Evolutionary conservation across 805 yeast species (phyloP).

Genomic region (Hanseniaspora jakobsenii): DNA sequence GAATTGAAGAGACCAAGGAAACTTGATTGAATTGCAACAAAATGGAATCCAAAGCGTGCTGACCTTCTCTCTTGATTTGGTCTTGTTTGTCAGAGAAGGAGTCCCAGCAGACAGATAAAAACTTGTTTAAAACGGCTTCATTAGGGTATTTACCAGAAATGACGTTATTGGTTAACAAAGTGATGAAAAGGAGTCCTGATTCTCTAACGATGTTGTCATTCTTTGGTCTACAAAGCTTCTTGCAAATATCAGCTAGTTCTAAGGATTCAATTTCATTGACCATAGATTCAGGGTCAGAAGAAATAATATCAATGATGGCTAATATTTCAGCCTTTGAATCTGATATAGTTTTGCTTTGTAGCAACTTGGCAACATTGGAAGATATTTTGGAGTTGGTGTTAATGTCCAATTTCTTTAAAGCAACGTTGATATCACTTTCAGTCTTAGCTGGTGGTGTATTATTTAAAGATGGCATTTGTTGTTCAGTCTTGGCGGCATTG

Average conservation of each 20-base stretch:
- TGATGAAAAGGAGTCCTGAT: conserved; percentile 51
- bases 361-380: neutral
- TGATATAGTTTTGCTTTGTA: conserved; percentile 20
- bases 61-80: conserved; percentile 77
- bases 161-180: conserved; percentile 41
- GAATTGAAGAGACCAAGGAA: conserved; percentile 59
- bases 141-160: conserved; percentile 58
- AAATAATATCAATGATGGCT: neutral
- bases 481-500: neutral
- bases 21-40: conserved; percentile 62
- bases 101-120: conserved; percentile 56
- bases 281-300: conserved; percentile 19
- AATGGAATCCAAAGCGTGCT: conserved; percentile 57
- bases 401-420: conserved; percentile 10
- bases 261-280: conserved; percentile 42
- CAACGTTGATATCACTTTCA: neutral
- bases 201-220: conserved; percentile 67
- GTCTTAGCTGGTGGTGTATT: conserved; percentile 34
- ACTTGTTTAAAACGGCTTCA: conserved; percentile 59
- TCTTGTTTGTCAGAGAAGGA: conserved; percentile 76
- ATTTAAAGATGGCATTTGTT: conserved; percentile 26
- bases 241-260: conserved; percentile 51
- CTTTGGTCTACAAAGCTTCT: conserved; percentile 61
- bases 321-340: conserved; percentile 22
- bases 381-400: conserved; percentile 1